Base-by-base conservation (phyloP, 2,329 filamentous ascomycete species). In the Colletotrichum sansevieriae region DNA sequence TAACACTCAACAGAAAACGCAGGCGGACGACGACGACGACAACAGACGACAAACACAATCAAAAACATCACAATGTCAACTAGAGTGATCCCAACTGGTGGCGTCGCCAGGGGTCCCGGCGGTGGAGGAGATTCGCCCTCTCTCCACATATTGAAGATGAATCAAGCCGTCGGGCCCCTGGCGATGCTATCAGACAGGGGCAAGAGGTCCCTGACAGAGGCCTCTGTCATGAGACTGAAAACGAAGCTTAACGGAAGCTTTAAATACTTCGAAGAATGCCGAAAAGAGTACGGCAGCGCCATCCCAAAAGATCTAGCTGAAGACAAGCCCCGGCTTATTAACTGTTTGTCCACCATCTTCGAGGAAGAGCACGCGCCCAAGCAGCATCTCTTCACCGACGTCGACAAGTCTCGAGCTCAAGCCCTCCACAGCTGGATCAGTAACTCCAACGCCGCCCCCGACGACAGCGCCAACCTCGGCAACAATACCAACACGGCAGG, bases 331-430 rank as follows among this genome's bases (percentile, higher is more conserved):
- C 25, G 18, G 13, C 11, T 47, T 8, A 4, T 20, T 41, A 44
- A n/a, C 1, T 20, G 13, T 20, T 15, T 63, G 9, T 2, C 13
- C 20, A 39, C 9, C 12, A 49, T 66, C 35, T 66, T 56, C n/a
- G 22, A 35, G 22, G 15, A 37, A 22, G 15, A 20, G 12, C 10
- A n/a, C 20, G 13, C 5, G 5, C 11, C 35, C 10, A 47, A 43
- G 33, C 52, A 68, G n/a, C 35, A 46, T 3, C 47, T 64, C 39
- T 22, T 64, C 25, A n/a, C 25, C 3, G 25, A 52, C 25, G 8
- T 12, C 2, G 35, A 33, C 11, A 59, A 68, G 13, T 8, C 6
- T 4, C 65, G 51, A 18, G 65, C 65, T 11, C 11, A 39, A n/a
- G 6, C 8, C 2, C 43, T 68, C 12, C 15, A 29, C 9, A 7